Conservation (phyloP, 345 rosid species). For the Dipteronia sinensis region DNA sequence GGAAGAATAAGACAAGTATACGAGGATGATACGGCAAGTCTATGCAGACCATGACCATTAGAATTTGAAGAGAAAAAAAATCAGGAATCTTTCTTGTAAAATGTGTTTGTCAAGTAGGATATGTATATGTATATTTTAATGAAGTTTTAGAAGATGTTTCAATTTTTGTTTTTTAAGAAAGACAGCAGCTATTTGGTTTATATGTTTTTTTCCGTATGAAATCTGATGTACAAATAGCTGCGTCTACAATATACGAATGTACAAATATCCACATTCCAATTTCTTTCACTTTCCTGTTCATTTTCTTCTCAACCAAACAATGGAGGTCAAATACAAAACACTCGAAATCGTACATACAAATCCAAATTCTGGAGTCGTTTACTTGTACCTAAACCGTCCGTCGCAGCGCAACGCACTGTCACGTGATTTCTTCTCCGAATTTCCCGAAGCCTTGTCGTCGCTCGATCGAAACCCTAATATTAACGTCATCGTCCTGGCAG, state of each 20-base stretch:
- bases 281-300: not conserved
- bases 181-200: not conserved
- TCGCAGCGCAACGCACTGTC: slow-evolving; percentile 63
- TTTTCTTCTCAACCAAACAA: not conserved
- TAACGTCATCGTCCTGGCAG: slow-evolving; percentile 57
- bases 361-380: slow-evolving; percentile 49
- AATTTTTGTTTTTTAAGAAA: not conserved
- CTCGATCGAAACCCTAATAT: slow-evolving; percentile 69
- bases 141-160: slow-evolving; percentile 16
- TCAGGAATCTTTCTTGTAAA: no score
- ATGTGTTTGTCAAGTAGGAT: not conserved
- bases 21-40: no score
- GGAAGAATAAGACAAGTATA: no score
- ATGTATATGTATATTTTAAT: not conserved
- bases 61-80: no score
- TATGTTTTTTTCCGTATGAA: not conserved
- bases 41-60: no score
- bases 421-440: slow-evolving; percentile 62
- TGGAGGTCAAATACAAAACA: slow-evolving; percentile 41
- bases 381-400: slow-evolving; percentile 65
- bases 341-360: slow-evolving; percentile 41
- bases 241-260: no score
- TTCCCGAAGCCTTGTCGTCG: slow-evolving; percentile 56
- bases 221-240: not conserved
- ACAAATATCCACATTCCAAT: not conserved